Percentiles rank a stretch among this genome's conserved stretches.
Evolutionary conservation across 1,284 basidiomycete species (phyloP).

Genomic region (Malassezia cuniculi): DNA sequence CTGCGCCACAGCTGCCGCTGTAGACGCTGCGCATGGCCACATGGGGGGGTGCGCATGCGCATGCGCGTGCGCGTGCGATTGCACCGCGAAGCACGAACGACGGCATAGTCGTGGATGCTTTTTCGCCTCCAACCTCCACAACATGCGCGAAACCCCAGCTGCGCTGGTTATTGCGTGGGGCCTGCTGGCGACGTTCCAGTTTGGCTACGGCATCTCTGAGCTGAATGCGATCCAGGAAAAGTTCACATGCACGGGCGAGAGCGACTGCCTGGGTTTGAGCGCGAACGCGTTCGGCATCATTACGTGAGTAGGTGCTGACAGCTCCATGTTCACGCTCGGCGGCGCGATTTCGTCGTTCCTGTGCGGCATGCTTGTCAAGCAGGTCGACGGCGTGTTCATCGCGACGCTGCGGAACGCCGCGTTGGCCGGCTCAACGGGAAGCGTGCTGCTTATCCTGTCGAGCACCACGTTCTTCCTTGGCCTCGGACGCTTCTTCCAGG

Average conservation of each 20-base stretch:
- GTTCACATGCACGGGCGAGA: constrained; percentile 17
- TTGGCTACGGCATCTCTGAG: constrained; percentile 39
- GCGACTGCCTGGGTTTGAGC: constrained; percentile 8
- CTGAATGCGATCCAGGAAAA: constrained; percentile 33
- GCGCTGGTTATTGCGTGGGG: constrained; percentile 27
- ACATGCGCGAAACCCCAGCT: no score
- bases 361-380: constrained; percentile 17
- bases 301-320: constrained; percentile 53
- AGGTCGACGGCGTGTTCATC: constrained; percentile 14
- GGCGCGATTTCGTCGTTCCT: constrained; percentile 56
- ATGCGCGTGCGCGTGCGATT: no score
- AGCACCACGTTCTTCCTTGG: constrained; percentile 9
- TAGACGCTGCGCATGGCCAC: no score
- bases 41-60: no score
- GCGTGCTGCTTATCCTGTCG: constrained; percentile 13
- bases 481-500: constrained; percentile 53
- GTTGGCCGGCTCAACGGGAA: constrained; percentile 11
- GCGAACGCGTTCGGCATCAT: constrained; percentile 9
- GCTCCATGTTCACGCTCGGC: constrained; percentile 73
- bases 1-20: no score
- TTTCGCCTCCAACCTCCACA: no score
- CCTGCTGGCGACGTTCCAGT: constrained; percentile 29
- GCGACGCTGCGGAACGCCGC: constrained; percentile 16
- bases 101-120: no score
- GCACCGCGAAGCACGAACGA: no score